These are phyloP conservation scores for Sphaerobolus stellatus DNA, from an alignment of 1,284 basidiomycete species.

Conservation along the genomic window DNA sequence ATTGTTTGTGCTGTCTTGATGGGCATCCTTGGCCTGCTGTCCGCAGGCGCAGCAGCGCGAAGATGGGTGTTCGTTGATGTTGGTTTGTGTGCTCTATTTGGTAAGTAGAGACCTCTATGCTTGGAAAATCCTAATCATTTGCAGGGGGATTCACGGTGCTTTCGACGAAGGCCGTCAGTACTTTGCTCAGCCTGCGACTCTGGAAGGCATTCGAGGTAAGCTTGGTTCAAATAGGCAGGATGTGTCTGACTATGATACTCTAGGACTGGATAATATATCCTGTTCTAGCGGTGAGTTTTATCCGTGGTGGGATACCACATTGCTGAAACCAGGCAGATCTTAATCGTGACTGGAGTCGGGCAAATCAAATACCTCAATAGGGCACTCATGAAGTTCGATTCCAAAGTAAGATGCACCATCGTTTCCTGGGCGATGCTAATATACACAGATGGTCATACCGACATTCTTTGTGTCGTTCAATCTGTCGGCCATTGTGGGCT, in stretches of 20 bases:
- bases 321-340: conserved; percentile 49
- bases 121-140: background rate
- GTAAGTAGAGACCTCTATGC: conserved; percentile 37
- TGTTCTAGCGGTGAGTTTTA: conserved; percentile 52
- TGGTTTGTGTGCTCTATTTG: conserved; percentile 84
- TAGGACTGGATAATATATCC: conserved; percentile 76
- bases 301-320: conserved; percentile 22
- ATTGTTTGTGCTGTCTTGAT: conserved; percentile 51
- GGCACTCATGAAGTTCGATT: conserved; percentile 86
- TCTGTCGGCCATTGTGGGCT: conserved; percentile 86
- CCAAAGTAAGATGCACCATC: conserved; percentile 50
- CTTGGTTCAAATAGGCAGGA: background rate
- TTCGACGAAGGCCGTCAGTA: conserved; percentile 90
- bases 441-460: conserved; percentile 78
- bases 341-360: conserved; percentile 78
- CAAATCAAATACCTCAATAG: conserved; percentile 93
- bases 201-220: conserved; percentile 59
- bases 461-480: conserved; percentile 93
- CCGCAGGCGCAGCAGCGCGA: conserved; percentile 58
- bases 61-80: conserved; percentile 83
- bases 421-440: conserved; percentile 1
- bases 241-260: background rate
- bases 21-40: conserved; percentile 57
- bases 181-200: conserved; percentile 76
- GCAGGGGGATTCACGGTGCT: conserved; percentile 92